A percentile compares a stretch with the other conserved stretches of the same genome.
These are phyloP conservation scores for Malus hybrid DNA, from an alignment of 331 rosid genomes.

Conservation along the genomic window DNA sequence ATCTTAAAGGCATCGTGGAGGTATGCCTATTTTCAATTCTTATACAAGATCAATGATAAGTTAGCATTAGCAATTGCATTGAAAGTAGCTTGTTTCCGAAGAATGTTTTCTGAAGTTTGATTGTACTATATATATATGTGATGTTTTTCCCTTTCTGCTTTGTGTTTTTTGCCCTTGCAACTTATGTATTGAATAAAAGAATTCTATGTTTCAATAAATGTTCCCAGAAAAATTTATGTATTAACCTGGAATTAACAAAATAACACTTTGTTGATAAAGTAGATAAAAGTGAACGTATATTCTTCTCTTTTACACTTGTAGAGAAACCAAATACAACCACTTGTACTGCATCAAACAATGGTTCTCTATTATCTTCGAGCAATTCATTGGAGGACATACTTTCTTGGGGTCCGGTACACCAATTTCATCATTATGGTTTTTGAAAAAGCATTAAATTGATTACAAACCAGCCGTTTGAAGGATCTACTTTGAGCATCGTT, in stretches of 20 bases:
- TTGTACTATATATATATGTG: neutral
- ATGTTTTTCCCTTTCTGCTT: neutral
- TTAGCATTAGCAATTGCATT: neutral
- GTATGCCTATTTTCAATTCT: neutral
- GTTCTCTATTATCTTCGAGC: neutral
- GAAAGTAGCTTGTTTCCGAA: no score
- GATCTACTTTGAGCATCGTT: slow-evolving; percentile 43
- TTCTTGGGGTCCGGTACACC: neutral
- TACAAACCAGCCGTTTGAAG: slow-evolving; percentile 79
- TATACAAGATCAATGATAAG: neutral
- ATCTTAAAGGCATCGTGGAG: neutral
- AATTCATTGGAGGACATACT: neutral
- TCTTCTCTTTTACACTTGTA: neutral
- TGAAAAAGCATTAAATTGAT: neutral
- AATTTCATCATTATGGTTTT: slow-evolving; percentile 4
- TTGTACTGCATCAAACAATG: neutral
- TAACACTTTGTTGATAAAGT: neutral
- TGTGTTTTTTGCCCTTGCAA: neutral
- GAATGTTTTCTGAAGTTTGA: neutral
- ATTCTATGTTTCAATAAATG: neutral
- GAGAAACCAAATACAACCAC: neutral
- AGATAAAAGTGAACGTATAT: no score
- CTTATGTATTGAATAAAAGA: neutral
- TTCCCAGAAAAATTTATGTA: no score
- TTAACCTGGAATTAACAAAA: no score